These are phyloP conservation scores for Carex scoparia DNA, from an alignment of 176 grass and related monocot genomes.

Conservation along the genomic window DNA sequence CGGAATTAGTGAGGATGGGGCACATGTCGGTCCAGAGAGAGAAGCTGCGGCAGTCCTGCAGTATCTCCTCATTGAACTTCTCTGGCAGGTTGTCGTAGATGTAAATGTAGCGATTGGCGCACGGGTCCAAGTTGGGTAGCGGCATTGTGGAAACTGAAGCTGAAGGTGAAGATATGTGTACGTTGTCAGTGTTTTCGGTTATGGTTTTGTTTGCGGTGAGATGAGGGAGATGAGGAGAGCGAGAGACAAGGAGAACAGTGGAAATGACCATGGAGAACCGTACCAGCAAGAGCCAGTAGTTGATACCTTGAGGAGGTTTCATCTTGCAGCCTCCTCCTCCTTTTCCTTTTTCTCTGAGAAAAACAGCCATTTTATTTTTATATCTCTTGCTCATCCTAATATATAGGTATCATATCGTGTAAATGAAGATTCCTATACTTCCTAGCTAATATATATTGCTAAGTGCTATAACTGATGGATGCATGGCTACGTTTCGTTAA, in stretches of 20 bases:
- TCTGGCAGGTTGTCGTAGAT: conserved; percentile 17
- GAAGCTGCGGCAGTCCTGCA: conserved; percentile 20
- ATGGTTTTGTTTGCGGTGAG: not conserved
- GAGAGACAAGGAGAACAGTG: not conserved
- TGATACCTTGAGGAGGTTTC: not conserved
- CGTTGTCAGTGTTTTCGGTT: not conserved
- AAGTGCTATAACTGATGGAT: no score
- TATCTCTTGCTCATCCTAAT: not conserved
- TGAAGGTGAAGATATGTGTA: not conserved
- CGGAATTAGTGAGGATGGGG: conserved; percentile 15
- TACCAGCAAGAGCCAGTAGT: not conserved
- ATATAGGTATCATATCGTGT: no score
- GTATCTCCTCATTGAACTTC: conserved; percentile 30
- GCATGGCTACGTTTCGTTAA: not conserved
- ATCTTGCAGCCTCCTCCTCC: not conserved
- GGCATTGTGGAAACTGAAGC: not conserved
- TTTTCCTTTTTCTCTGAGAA: not conserved
- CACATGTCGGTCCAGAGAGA: conserved; percentile 36
- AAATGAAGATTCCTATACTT: no score
- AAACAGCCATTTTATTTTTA: not conserved
- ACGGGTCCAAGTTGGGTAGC: not conserved
- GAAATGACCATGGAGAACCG: not conserved
- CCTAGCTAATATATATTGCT: no score
- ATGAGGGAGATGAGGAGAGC: not conserved
- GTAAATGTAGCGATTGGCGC: conserved; percentile 31